These are phyloP conservation scores for Blastocladiella emersonii DNA, from an alignment of 371 early-diverging fungal species.

Conservation along the genomic window DNA sequence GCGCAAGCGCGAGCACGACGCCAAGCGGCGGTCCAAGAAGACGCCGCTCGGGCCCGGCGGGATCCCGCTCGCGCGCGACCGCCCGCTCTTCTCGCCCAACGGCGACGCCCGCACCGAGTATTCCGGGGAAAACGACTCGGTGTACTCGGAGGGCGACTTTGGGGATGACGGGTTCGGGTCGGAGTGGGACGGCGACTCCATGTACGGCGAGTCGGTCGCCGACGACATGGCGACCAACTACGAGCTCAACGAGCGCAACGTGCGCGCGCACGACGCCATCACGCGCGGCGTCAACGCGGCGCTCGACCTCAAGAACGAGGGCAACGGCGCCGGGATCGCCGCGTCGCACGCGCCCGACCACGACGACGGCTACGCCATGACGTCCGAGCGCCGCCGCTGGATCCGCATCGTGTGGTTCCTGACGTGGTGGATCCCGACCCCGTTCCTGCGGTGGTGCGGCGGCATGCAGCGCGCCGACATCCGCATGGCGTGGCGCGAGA, in stretches of 20 bases:
- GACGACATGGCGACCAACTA: constrained; percentile 26
- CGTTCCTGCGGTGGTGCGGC: constrained; percentile 25
- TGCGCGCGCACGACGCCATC: not conserved
- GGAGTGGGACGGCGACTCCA: constrained; percentile 10
- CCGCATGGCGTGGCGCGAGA: constrained; percentile 88
- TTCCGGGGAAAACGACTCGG: not conserved
- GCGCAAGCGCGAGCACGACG: constrained; percentile 5
- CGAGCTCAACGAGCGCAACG: not conserved
- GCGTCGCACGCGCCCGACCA: constrained; percentile 4
- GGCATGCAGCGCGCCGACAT: constrained; percentile 74
- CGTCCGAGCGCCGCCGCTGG: constrained; percentile 50
- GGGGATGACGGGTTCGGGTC: not conserved
- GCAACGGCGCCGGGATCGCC: constrained; percentile 8
- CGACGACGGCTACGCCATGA: constrained; percentile 22
- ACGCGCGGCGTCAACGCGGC: not conserved
- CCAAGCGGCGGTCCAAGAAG: not conserved
- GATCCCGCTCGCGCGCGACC: not conserved
- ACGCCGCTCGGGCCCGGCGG: not conserved
- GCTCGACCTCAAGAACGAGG: constrained; percentile 7
- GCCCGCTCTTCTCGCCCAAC: not conserved
- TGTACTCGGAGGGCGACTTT: not conserved
- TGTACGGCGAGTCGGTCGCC: constrained; percentile 31
- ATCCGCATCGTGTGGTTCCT: constrained; percentile 45
- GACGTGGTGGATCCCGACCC: constrained; percentile 67
- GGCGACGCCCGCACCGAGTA: constrained; percentile 1